These are phyloP conservation scores for Paramecium tetraurelia DNA, from an alignment of 73 alveolate species.

Conservation along the genomic window DNA sequence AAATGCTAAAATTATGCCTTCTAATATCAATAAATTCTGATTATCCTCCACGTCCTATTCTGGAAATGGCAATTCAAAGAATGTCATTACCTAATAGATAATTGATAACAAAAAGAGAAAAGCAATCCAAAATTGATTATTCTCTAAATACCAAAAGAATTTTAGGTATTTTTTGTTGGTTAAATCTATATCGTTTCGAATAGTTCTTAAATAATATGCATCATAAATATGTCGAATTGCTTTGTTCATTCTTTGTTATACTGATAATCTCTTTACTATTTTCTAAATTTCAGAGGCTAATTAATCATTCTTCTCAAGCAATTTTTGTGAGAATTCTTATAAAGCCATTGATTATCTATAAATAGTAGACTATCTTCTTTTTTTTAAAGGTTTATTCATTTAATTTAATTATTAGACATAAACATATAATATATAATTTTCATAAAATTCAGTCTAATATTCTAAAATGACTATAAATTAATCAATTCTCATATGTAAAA, in stretches of 20 bases:
- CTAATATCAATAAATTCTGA: not conserved
- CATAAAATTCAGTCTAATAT: not conserved
- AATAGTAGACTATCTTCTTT: not conserved
- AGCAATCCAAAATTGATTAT: not conserved
- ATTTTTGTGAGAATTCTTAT: not conserved
- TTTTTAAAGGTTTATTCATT: not conserved
- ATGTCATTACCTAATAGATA: not conserved
- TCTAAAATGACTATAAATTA: not conserved
- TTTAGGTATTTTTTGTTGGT: not conserved
- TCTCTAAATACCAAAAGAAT: slow-evolving; percentile 17
- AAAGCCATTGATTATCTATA: not conserved
- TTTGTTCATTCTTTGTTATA: not conserved
- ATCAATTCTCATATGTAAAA: not conserved
- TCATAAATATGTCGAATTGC: slow-evolving; percentile 44
- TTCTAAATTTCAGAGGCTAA: not conserved
- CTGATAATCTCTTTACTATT: not conserved
- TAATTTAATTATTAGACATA: not conserved
- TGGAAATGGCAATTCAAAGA: not conserved
- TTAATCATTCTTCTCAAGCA: not conserved
- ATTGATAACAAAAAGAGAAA: not conserved
- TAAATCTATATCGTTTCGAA: slow-evolving; percentile 17
- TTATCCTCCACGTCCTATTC: not conserved
- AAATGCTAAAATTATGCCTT: not conserved
- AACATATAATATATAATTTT: not conserved
- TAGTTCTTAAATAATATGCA: slow-evolving; percentile 40